Base-by-base conservation (phyloP, 768 basidiomycete genomes). In the Leccinum imitatum region DNA sequence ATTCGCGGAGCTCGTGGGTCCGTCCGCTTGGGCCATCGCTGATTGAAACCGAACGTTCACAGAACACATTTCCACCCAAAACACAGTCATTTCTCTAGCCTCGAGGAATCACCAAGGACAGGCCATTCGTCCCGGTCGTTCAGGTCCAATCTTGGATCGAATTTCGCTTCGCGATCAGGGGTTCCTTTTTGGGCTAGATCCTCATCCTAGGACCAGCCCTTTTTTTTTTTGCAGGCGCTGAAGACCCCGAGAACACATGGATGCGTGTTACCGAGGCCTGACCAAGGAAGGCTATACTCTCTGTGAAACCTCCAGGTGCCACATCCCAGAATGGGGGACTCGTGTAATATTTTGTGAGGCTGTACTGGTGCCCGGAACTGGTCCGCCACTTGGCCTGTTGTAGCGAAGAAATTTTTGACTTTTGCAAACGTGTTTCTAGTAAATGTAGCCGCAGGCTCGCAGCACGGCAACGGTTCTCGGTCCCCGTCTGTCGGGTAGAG, bases 151-250 rank as follows among this genome's bases (percentile, higher is more conserved):
- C 71, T 67, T 62, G 67, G 63, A 55, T 73, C 71, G 65, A 67
- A 71, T 60, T 61, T 56, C 56, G 71, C 70, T 79, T 79, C 71
- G 25, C 55, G 79, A 78, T 80, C 77, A 76, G 74, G 76, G 69
- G 73, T 78, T 74, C 79, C 77, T 70, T 71, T 82, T 77, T 79
- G 78, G 80, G 79, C 77, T 82, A 78, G 78, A 74, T 65, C 55
- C 52, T 63, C 59, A 54, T 54, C 11, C 33, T 33, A 48, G 50
- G 54, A 57, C 64, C 25, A 58, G 51, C 57, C 64, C 51, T 64
- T 67, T 69, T 33, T 27, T 27, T 30, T 73, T 67, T 64, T 61
- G 62, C 57, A 61, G 63, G 62, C 64, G 64, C 72, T 62, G 61
- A 64, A 61, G 67, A 63, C 62, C 67, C 69, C 60, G 64, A 63